phyloP scores from a whole-genome alignment of 768 basidiomycete species.

The Leccinum longicurvipes region DNA sequence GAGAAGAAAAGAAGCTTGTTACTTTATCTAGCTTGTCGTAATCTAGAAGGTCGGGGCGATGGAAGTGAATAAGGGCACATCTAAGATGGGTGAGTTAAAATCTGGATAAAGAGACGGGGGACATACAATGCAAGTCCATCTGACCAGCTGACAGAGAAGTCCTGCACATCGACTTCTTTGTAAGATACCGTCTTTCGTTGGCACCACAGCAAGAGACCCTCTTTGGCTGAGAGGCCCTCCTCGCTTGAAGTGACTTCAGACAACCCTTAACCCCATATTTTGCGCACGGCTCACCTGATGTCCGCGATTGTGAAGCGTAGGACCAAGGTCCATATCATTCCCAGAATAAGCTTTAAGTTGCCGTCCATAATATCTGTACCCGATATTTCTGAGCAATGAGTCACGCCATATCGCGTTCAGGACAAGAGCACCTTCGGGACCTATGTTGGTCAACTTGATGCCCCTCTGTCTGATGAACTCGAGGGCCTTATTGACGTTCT shows the following conservation, averaged over 20 bases:
- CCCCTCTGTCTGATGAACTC: conserved; percentile 93
- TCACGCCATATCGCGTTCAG: background rate
- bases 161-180: conserved; percentile 87
- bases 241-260: conserved; percentile 52
- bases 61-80: conserved; percentile 95
- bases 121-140: conserved; percentile 92
- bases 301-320: conserved; percentile 97
- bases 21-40: conserved; percentile 86
- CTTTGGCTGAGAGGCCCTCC: conserved; percentile 98
- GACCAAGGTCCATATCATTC: conserved; percentile 99
- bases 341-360: conserved; percentile 97
- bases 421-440: conserved; percentile 72
- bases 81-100: conserved; percentile 40
- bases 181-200: conserved; percentile 94
- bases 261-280: background rate
- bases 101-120: background rate
- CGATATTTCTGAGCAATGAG: conserved; percentile 5
- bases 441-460: conserved; percentile 96
- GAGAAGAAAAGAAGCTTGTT: conserved; percentile 1
- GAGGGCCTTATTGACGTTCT: conserved; percentile 96
- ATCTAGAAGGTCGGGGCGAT: conserved; percentile 93
- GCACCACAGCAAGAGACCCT: conserved; percentile 96
- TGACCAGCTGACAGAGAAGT: conserved; percentile 90
- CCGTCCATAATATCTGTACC: conserved; percentile 94
- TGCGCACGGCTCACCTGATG: conserved; percentile 67